These are phyloP conservation scores for Hygrophorus pudorinus DNA, from an alignment of 768 basidiomycete species.

Conservation along the genomic window DNA sequence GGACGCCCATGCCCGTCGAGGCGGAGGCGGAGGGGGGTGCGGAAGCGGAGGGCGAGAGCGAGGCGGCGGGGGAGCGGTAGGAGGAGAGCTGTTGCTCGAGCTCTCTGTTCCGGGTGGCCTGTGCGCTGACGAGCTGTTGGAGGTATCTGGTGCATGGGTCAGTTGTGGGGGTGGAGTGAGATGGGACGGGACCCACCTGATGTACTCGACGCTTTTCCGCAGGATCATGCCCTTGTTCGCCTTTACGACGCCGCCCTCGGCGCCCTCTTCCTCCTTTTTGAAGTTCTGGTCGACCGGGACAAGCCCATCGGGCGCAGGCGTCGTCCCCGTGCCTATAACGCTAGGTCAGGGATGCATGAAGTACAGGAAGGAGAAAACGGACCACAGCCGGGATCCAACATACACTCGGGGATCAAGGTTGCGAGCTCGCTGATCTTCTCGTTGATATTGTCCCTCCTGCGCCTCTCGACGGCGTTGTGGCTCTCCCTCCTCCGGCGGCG, in stretches of 20 bases:
- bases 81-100: conserved; percentile 60
- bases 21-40: background rate
- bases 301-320: conserved; percentile 1
- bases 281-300: conserved; percentile 8
- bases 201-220: conserved; percentile 72
- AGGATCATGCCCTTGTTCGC: conserved; percentile 95
- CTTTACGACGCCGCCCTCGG: conserved; percentile 49
- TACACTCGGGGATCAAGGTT: conserved; percentile 77
- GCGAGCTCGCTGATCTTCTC: conserved; percentile 90
- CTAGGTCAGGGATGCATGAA: background rate
- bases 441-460: conserved; percentile 88
- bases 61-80: conserved; percentile 25
- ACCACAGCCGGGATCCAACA: conserved; percentile 51
- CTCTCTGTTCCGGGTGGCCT: conserved; percentile 69
- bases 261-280: conserved; percentile 14
- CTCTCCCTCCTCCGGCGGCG: conserved; percentile 70
- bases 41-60: background rate
- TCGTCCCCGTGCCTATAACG: background rate
- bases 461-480: conserved; percentile 87
- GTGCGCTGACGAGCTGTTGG: conserved; percentile 76
- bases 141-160: conserved; percentile 47
- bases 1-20: background rate
- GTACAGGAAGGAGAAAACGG: conserved; percentile 5
- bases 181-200: conserved; percentile 24
- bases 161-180: background rate